Conservation (phyloP, 441 rosid species). For the Gossypium laxum region DNA sequence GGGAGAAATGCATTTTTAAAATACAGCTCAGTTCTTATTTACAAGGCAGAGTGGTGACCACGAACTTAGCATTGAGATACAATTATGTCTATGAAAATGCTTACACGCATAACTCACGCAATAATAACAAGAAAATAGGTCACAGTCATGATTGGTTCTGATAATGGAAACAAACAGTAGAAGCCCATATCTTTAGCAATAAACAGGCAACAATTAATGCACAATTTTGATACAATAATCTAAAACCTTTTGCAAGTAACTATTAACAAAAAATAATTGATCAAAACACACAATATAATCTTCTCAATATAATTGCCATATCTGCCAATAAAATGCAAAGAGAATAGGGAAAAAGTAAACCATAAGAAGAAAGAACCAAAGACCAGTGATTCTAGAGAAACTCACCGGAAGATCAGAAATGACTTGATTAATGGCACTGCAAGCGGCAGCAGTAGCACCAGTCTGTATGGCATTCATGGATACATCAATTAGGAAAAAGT, state of each 20-base stretch:
- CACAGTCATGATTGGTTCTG: background rate
- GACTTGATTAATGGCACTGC: slow-evolving; percentile 81
- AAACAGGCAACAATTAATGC: background rate
- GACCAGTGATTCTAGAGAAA: slow-evolving; percentile 15
- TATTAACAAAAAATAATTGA: background rate
- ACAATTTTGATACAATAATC: background rate
- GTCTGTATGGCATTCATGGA: slow-evolving; percentile 86
- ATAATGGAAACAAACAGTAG: background rate
- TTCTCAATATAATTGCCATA: background rate
- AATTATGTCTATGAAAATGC: background rate
- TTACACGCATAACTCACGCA: background rate
- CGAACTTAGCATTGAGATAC: background rate
- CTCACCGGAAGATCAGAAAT: slow-evolving; percentile 86
- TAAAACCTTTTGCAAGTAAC: background rate
- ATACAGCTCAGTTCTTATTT: background rate
- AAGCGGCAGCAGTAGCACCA: slow-evolving; percentile 94
- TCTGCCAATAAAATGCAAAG: background rate
- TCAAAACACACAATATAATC: background rate
- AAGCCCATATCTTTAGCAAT: background rate
- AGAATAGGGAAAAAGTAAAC: background rate
- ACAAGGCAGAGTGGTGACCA: background rate
- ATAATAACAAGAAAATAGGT: background rate
- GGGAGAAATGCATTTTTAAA: background rate
- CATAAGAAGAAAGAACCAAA: background rate
- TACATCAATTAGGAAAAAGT: slow-evolving; percentile 81